Conservation (phyloP, 257 asterid genomes). For the Nicotiana knightiana region DNA sequence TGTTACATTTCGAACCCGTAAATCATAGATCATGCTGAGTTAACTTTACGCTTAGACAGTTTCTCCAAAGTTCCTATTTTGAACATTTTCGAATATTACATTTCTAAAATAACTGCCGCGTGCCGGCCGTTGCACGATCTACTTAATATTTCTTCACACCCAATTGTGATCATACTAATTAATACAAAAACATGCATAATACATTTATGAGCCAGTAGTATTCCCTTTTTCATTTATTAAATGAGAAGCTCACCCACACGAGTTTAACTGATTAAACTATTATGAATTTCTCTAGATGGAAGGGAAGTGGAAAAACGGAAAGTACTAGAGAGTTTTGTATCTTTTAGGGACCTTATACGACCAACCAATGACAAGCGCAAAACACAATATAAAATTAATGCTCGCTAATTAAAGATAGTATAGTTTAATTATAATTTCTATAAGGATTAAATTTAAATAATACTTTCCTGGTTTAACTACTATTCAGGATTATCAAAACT, state of each 20-base stretch:
- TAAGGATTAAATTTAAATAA: too few relatives aligned
- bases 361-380: neutral
- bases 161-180: neutral
- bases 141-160: neutral
- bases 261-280: neutral
- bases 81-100: too few relatives aligned
- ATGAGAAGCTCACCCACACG: neutral
- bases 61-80: too few relatives aligned
- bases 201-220: neutral
- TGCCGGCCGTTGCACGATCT: conserved; percentile 18
- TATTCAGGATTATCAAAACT: too few relatives aligned
- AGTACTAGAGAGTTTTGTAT: neutral
- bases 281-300: neutral
- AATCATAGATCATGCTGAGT: too few relatives aligned
- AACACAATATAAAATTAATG: too few relatives aligned
- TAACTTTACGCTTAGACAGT: too few relatives aligned
- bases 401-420: too few relatives aligned
- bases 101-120: neutral
- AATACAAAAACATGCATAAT: conserved; percentile 6
- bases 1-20: fast-evolving
- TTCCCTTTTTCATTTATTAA: neutral
- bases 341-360: neutral
- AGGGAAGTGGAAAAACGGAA: neutral
- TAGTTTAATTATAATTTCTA: too few relatives aligned
- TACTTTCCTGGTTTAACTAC: too few relatives aligned